These are phyloP conservation scores for Globisporangium abappressorium DNA, from an alignment of 352 stramenopile species.

Conservation along the genomic window DNA sequence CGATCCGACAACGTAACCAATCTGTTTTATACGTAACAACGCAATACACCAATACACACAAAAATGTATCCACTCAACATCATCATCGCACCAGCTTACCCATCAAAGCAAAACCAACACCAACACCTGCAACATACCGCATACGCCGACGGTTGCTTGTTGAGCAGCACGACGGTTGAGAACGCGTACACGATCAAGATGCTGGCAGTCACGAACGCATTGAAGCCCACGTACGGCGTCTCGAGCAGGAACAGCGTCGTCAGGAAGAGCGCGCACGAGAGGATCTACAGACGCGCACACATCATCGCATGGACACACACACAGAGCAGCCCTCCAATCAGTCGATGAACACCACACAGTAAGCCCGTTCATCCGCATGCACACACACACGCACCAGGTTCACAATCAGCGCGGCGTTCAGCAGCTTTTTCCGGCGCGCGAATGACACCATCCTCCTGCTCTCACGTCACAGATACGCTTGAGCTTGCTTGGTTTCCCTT, in stretches of 20 bases:
- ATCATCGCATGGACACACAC: background rate
- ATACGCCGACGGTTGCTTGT: conserved; percentile 79
- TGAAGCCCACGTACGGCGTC: conserved; percentile 66
- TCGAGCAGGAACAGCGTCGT: conserved; percentile 70
- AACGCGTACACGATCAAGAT: conserved; percentile 73
- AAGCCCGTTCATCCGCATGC: conserved; percentile 7
- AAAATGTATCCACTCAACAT: background rate
- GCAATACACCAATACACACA: background rate
- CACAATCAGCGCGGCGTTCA: conserved; percentile 61
- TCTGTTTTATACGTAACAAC: conserved; percentile 28
- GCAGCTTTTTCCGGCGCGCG: conserved; percentile 37
- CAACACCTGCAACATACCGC: conserved; percentile 36
- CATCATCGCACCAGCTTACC: background rate
- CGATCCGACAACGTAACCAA: conserved; percentile 68
- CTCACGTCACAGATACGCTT: background rate
- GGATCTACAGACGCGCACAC: conserved; percentile 29
- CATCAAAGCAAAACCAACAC: background rate
- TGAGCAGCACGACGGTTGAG: conserved; percentile 69
- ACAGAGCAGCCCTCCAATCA: background rate
- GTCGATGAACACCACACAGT: background rate
- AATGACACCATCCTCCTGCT: conserved; percentile 16
- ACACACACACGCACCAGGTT: conserved; percentile 51
- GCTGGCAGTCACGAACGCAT: conserved; percentile 56
- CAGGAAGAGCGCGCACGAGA: conserved; percentile 58
- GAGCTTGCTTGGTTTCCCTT: background rate